phyloP scores from a whole-genome alignment of 2,329 filamentous ascomycete genomes.

The Fusarium sp. region DNA sequence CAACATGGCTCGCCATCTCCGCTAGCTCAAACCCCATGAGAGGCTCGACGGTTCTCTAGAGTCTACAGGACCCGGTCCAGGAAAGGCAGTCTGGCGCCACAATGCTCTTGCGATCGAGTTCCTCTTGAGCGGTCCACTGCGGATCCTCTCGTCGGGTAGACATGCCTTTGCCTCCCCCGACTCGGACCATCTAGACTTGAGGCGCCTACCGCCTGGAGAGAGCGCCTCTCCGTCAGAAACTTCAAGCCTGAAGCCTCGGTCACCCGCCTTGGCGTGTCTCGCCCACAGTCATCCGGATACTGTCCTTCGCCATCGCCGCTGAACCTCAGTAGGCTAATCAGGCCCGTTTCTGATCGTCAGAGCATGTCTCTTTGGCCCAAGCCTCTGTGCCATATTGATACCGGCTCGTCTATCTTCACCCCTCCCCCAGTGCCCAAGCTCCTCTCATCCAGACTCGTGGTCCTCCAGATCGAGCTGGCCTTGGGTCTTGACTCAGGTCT shows the following conservation, averaged over 20 bases:
- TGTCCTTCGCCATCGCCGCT: conserved; percentile 3
- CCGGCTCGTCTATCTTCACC: conserved; percentile 22
- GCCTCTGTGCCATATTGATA: background rate
- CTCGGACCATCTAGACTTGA: background rate
- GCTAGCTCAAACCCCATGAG: background rate
- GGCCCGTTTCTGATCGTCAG: conserved; percentile 1
- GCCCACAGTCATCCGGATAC: conserved; percentile 23
- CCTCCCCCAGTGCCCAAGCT: conserved; percentile 14
- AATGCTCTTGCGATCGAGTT: background rate
- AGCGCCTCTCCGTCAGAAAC: background rate
- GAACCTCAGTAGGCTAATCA: conserved; percentile 4
- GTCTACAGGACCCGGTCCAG: background rate
- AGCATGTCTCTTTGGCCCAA: background rate
- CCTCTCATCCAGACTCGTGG: conserved; percentile 7
- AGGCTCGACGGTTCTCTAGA: background rate
- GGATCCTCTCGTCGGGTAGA: background rate
- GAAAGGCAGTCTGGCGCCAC: conserved; percentile 3
- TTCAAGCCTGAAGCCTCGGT: background rate
- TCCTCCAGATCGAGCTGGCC: conserved; percentile 8
- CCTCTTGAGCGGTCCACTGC: background rate
- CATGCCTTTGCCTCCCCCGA: background rate
- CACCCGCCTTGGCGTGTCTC: conserved; percentile 11
- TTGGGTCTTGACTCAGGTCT: conserved; percentile 12
- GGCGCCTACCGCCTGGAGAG: background rate
- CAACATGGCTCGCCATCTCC: background rate